Percentiles rank a stretch among this genome's conserved stretches.
Conservation (phyloP, 352 stramenopile species). For the Pythium dissimile region DNA sequence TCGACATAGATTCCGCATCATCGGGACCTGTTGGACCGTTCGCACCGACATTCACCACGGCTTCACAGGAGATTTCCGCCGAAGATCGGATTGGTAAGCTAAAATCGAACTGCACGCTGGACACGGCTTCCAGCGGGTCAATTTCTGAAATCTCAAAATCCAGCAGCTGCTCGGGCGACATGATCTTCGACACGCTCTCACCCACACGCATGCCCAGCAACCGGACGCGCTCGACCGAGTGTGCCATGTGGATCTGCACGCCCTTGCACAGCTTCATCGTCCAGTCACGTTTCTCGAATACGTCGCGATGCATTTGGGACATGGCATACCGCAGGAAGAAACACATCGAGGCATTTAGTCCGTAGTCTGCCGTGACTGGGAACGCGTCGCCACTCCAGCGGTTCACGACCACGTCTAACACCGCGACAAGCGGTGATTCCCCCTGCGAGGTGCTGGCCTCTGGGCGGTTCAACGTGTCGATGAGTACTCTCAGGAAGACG, state of each 20-base stretch:
- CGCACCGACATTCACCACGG: too few species aligned
- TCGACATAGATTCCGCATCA: too few species aligned
- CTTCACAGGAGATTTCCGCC: not conserved
- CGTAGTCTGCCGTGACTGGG: conserved; percentile 42
- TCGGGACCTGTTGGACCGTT: not conserved
- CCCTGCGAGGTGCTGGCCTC: too few species aligned
- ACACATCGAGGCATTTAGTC: conserved; percentile 46
- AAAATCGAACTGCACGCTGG: conserved; percentile 9
- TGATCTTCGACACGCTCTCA: conserved; percentile 56
- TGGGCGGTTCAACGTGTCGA: conserved; percentile 31
- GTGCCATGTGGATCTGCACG: conserved; percentile 68
- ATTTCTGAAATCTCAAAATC: conserved; percentile 49
- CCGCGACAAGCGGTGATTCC: conserved; percentile 21
- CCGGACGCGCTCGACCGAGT: conserved; percentile 56
- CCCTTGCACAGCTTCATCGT: conserved; percentile 65
- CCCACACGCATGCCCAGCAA: conserved; percentile 65
- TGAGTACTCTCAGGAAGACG: conserved; percentile 46
- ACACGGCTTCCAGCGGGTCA: conserved; percentile 30
- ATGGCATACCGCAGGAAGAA: conserved; percentile 73
- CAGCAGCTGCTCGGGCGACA: conserved; percentile 55
- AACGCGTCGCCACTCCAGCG: conserved; percentile 64
- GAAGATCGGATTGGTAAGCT: not conserved
- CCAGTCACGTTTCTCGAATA: conserved; percentile 44
- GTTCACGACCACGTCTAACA: conserved; percentile 57
- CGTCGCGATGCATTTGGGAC: conserved; percentile 20